Evolutionary conservation across 495 filamentous ascomycete species (phyloP).

Genomic region (Patellaria atrata): DNA sequence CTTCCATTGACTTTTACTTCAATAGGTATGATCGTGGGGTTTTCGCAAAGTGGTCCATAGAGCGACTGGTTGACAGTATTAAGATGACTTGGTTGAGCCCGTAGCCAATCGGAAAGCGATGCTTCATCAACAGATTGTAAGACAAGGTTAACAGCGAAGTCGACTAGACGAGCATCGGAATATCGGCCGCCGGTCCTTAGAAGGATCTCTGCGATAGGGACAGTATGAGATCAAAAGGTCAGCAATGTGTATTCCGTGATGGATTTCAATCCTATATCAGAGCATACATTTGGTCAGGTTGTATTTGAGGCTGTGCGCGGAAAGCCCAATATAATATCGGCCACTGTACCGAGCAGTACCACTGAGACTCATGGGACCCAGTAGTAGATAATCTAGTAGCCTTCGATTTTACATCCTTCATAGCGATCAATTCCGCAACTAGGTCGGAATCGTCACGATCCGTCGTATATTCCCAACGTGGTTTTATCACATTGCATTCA

Average conservation of each 20-base stretch:
- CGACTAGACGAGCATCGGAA: constrained; percentile 5
- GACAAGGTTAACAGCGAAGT: constrained; percentile 10
- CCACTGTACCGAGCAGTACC: constrained; percentile 12
- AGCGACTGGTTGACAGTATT: constrained; percentile 11
- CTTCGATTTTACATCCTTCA: constrained; percentile 9
- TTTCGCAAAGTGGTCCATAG: constrained; percentile 6
- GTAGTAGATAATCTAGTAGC: constrained; percentile 11
- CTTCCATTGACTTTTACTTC: constrained; percentile 7
- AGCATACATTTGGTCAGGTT: constrained; percentile 7
- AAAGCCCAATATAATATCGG: constrained; percentile 9
- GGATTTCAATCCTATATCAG: no score
- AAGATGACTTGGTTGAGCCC: constrained; percentile 6
- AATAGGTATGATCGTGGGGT: constrained; percentile 10
- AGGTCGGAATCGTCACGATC: constrained; percentile 9
- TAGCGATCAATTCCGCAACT: constrained; percentile 9
- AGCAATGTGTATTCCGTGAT: constrained; percentile 3
- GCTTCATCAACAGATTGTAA: constrained; percentile 6
- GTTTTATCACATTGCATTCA: constrained; percentile 3
- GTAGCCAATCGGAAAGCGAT: constrained; percentile 10
- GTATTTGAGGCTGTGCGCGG: constrained; percentile 3
- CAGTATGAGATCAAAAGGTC: constrained; percentile 5
- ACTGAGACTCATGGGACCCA: constrained; percentile 9
- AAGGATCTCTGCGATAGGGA: constrained; percentile 6
- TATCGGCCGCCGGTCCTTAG: constrained; percentile 6
- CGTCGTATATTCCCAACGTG: constrained; percentile 8